Conservation (phyloP, 2,329 filamentous ascomycete genomes). For the Metarhizium humberi region DNA sequence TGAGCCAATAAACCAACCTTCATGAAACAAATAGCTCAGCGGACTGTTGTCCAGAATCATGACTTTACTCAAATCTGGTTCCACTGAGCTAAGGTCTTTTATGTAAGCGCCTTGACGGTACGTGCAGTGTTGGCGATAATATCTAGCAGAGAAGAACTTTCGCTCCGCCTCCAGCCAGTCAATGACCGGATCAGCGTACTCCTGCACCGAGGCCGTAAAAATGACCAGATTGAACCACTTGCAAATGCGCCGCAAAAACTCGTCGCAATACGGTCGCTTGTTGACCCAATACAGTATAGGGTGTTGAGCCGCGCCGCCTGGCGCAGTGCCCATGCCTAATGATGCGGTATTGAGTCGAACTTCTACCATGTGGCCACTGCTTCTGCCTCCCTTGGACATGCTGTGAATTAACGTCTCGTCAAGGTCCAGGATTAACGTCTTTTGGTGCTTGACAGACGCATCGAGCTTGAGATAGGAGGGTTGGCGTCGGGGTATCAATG, state of each 20-base stretch:
- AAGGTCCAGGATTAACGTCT: slow-evolving; percentile 89
- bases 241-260: slow-evolving; percentile 83
- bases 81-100: slow-evolving; percentile 92
- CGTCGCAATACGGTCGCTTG: slow-evolving; percentile 93
- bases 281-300: slow-evolving; percentile 98
- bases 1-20: slow-evolving; percentile 52
- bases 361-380: slow-evolving; percentile 97
- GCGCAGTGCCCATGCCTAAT: slow-evolving; percentile 53
- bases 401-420: slow-evolving; percentile 98
- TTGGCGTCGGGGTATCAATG: slow-evolving; percentile 79
- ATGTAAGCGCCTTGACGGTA: slow-evolving; percentile 94
- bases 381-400: slow-evolving; percentile 89
- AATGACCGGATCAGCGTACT: slow-evolving; percentile 97
- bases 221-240: slow-evolving; percentile 98
- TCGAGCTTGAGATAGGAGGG: slow-evolving; percentile 71
- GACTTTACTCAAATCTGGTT: slow-evolving; percentile 93
- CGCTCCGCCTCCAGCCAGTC: slow-evolving; percentile 96
- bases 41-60: slow-evolving; percentile 99
- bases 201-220: slow-evolving; percentile 95
- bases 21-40: slow-evolving; percentile 96
- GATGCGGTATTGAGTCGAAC: slow-evolving; percentile 73
- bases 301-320: slow-evolving; percentile 66
- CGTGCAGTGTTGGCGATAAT: slow-evolving; percentile 96
- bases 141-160: slow-evolving; percentile 89
- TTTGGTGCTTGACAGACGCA: slow-evolving; percentile 55